A percentile compares a stretch with the other conserved stretches of the same genome.
Evolutionary conservation across 257 asterid species (phyloP).

Genomic region (Perilla frutescens): DNA sequence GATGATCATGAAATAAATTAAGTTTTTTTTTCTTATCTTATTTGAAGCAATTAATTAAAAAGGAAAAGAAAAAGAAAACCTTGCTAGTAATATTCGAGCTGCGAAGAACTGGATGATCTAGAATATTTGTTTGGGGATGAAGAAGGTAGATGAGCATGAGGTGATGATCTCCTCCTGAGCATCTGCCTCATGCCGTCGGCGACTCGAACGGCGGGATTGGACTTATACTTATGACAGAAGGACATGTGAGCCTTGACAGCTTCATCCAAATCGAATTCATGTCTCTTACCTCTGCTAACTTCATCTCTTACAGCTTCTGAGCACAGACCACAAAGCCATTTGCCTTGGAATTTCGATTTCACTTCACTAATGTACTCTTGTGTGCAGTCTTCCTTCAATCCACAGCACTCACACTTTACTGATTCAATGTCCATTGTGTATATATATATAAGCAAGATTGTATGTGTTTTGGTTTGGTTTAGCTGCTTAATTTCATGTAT

Average conservation of each 20-base stretch:
- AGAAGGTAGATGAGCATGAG: slow-evolving; percentile 18
- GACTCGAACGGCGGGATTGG: slow-evolving; percentile 79
- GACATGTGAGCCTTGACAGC: slow-evolving; percentile 91
- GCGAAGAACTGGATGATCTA: slow-evolving; percentile 65
- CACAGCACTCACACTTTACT: slow-evolving; percentile 91
- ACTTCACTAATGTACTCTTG: slow-evolving; percentile 76
- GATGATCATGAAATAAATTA: neutral
- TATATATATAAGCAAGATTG: slow-evolving; percentile 1
- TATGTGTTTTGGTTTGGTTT: too few relatives aligned
- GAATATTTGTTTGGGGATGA: slow-evolving; percentile 59
- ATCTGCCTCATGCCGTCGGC: slow-evolving; percentile 96
- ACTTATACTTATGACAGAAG: slow-evolving; percentile 69
- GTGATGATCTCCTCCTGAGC: slow-evolving; percentile 69
- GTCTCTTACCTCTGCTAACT: slow-evolving; percentile 52
- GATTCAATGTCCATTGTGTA: slow-evolving; percentile 67
- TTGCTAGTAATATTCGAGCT: slow-evolving; percentile 53
- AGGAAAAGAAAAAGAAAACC: neutral
- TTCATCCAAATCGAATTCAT: slow-evolving; percentile 53
- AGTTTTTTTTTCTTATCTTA: neutral
- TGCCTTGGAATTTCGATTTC: slow-evolving; percentile 67
- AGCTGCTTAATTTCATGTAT: too few relatives aligned
- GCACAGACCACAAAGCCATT: slow-evolving; percentile 89
- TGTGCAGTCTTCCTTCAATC: slow-evolving; percentile 89
- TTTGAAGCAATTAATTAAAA: neutral
- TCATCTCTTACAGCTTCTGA: slow-evolving; percentile 91